These are phyloP conservation scores for Trametes elegans DNA, from an alignment of 768 basidiomycete genomes.

Conservation along the genomic window DNA sequence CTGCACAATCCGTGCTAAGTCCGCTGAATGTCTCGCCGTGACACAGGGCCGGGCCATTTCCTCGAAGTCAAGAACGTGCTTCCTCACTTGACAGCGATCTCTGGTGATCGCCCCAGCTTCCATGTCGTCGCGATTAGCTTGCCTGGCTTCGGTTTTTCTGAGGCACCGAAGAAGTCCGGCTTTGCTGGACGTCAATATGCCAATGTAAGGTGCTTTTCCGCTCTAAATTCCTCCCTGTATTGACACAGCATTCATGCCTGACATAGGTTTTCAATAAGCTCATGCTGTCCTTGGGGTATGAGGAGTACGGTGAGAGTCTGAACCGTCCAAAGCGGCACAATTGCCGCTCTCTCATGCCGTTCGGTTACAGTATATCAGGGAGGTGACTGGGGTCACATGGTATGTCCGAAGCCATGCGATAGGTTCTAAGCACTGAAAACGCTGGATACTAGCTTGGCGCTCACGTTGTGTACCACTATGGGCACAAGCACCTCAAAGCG, in stretches of 20 bases:
- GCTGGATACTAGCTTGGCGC: conserved; percentile 34
- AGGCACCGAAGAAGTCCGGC: conserved; percentile 51
- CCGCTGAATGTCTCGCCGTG: background rate
- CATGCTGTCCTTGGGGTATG: conserved; percentile 31
- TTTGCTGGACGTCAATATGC: conserved; percentile 52
- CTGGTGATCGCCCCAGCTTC: conserved; percentile 50
- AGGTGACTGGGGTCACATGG: conserved; percentile 46
- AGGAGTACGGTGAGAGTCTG: conserved; percentile 21
- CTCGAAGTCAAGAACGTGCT: conserved; percentile 57
- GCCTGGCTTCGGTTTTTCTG: conserved; percentile 63
- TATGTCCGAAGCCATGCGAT: conserved; percentile 23
- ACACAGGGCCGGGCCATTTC: conserved; percentile 60
- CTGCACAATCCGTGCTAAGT: background rate
- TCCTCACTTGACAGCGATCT: conserved; percentile 44
- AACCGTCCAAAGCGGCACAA: background rate
- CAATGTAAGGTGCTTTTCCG: conserved; percentile 36
- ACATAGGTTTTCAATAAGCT: conserved; percentile 25
- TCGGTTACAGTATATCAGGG: conserved; percentile 42
- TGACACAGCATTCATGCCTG: background rate
- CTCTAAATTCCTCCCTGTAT: background rate
- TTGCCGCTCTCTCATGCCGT: conserved; percentile 17
- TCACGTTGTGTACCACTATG: conserved; percentile 35
- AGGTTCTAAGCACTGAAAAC: background rate
- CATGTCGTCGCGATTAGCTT: conserved; percentile 60
- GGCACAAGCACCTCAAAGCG: conserved; percentile 44